These are phyloP conservation scores for Paramecium biaurelia DNA, from an alignment of 73 alveolate species.

Conservation along the genomic window DNA sequence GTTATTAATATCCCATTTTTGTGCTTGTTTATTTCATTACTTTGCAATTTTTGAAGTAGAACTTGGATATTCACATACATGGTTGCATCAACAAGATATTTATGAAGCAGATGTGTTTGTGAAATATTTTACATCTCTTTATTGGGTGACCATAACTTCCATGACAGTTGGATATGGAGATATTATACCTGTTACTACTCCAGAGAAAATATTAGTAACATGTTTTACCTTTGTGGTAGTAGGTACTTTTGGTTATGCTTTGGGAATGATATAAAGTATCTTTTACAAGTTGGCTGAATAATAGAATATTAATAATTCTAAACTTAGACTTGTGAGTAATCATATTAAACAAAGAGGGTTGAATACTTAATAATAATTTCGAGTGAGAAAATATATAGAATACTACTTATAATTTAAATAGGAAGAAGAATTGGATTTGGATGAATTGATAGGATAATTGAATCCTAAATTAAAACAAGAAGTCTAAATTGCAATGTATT, in stretches of 20 bases:
- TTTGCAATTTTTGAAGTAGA: background rate
- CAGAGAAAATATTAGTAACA: background rate
- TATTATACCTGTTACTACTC: slow-evolving; percentile 5
- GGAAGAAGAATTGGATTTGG: slow-evolving; percentile 18
- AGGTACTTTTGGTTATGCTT: slow-evolving; percentile 26
- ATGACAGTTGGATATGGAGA: slow-evolving; percentile 51
- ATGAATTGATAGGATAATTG: slow-evolving; percentile 22
- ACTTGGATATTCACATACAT: background rate
- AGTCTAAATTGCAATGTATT: slow-evolving; percentile 32
- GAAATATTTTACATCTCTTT: slow-evolving; percentile 21
- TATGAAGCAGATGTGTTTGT: background rate
- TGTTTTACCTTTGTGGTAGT: background rate
- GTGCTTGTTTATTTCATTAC: slow-evolving; percentile 47
- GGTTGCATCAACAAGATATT: slow-evolving; percentile 16
- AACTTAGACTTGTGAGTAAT: background rate
- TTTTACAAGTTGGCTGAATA: slow-evolving; percentile 8
- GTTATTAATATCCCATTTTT: slow-evolving; percentile 7
- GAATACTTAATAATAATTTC: background rate
- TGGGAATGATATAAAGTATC: slow-evolving; percentile 29
- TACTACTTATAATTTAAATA: background rate
- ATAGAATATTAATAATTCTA: background rate
- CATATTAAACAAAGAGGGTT: background rate
- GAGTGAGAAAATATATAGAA: slow-evolving; percentile 45
- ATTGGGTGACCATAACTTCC: slow-evolving; percentile 24
- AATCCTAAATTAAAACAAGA: slow-evolving; percentile 8